These are phyloP conservation scores for Tricladium varicosporioides DNA, from an alignment of 2,329 filamentous ascomycete genomes.

Conservation along the genomic window DNA sequence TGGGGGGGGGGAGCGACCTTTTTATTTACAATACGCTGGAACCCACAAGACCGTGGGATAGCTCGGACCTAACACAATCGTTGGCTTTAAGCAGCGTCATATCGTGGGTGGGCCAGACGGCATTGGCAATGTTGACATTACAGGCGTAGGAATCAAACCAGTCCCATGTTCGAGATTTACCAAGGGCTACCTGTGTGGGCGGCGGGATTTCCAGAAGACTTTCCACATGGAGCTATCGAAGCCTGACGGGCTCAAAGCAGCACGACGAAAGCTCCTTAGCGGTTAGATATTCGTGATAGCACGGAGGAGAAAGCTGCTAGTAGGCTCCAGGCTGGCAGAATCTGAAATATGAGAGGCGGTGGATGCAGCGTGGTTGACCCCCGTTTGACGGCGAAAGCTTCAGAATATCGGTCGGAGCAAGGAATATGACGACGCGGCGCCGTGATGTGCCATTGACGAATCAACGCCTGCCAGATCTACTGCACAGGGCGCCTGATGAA, in stretches of 20 bases:
- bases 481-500: conserved; percentile 16
- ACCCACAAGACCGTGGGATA: neutral
- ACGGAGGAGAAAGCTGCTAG: neutral
- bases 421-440: neutral
- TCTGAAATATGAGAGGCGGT: neutral
- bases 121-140: neutral
- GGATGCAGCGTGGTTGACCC: neutral
- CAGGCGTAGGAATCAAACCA: neutral
- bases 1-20: conserved; percentile 7
- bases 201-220: neutral
- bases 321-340: neutral
- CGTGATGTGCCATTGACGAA: conserved; percentile 8
- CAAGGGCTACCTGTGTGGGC: neutral
- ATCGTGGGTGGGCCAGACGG: conserved; percentile 3
- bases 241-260: neutral
- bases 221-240: neutral
- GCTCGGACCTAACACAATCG: conserved; percentile 8
- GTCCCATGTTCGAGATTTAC: neutral
- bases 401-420: neutral
- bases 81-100: neutral
- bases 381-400: neutral
- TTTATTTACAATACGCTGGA: conserved; percentile 3
- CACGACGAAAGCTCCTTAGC: neutral
- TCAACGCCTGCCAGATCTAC: neutral
- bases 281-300: neutral